These are phyloP conservation scores for Symbiodinium pilosum DNA, from an alignment of 73 alveolate species.

Conservation along the genomic window DNA sequence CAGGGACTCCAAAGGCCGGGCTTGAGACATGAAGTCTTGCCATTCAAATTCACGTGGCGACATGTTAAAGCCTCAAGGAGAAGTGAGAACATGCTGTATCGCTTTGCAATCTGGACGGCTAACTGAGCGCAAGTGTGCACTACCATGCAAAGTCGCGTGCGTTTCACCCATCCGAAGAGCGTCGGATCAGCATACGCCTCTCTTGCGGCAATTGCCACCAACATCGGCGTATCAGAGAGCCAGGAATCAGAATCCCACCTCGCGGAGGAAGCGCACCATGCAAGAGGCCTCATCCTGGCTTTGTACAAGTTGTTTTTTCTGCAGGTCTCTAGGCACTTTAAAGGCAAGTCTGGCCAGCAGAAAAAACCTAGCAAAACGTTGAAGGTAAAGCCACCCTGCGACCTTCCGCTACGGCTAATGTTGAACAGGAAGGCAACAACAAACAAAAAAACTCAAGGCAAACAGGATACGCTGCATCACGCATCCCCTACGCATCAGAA, in stretches of 20 bases:
- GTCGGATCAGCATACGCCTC: constrained; percentile 71
- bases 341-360: not conserved
- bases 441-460: too few relatives aligned
- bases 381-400: not conserved
- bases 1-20: constrained; percentile 51
- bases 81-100: too few relatives aligned
- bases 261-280: constrained; percentile 89
- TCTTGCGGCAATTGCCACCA: not conserved
- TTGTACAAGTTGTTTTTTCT: not conserved
- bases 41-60: constrained; percentile 80
- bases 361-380: not conserved
- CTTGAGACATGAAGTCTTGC: constrained; percentile 67
- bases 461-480: too few relatives aligned
- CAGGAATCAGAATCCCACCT: not conserved
- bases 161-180: constrained; percentile 83
- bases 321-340: not conserved
- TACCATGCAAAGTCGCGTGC: not conserved
- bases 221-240: not conserved
- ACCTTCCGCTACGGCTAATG: too few relatives aligned
- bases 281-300: constrained; percentile 65
- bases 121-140: not conserved
- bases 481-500: too few relatives aligned
- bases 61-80: constrained; percentile 42
- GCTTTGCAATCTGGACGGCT: not conserved
- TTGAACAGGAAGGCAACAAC: too few relatives aligned